These are phyloP conservation scores for Salmacisia buchloeana DNA, from an alignment of 1,284 basidiomycete genomes.

Conservation along the genomic window DNA sequence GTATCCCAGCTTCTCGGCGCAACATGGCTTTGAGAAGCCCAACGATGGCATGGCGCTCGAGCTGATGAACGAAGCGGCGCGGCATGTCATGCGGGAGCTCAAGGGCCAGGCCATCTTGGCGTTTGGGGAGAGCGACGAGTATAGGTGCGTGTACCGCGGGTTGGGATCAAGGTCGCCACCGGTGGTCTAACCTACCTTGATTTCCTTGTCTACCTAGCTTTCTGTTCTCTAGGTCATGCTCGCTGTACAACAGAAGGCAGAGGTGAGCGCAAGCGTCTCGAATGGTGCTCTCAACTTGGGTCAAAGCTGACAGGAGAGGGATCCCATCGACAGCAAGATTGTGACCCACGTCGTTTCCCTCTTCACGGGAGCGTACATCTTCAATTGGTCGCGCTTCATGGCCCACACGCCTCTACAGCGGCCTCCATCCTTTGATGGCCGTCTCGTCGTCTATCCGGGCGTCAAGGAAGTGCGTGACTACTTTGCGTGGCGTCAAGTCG, in stretches of 20 bases:
- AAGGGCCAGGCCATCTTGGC: conserved; percentile 53
- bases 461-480: conserved; percentile 76
- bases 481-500: conserved; percentile 89
- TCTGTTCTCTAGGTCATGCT: conserved; percentile 68
- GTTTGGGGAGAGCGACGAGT: conserved; percentile 96
- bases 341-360: conserved; percentile 78
- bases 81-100: conserved; percentile 63
- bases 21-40: conserved; percentile 78
- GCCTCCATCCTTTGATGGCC: conserved; percentile 86
- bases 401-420: conserved; percentile 65
- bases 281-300: background rate
- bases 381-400: conserved; percentile 75
- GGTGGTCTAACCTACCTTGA: background rate
- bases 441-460: conserved; percentile 72
- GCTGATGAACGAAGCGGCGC: conserved; percentile 88
- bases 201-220: conserved; percentile 61
- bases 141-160: conserved; percentile 60
- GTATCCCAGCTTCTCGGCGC: conserved; percentile 75
- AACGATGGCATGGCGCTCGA: conserved; percentile 81
- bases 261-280: conserved; percentile 49
- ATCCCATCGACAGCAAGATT: conserved; percentile 64
- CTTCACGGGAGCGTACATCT: conserved; percentile 88
- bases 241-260: conserved; percentile 75
- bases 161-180: background rate
- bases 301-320: background rate